phyloP scores from a whole-genome alignment of 2,329 filamentous ascomycete species.

The Verticillium longisporum region DNA sequence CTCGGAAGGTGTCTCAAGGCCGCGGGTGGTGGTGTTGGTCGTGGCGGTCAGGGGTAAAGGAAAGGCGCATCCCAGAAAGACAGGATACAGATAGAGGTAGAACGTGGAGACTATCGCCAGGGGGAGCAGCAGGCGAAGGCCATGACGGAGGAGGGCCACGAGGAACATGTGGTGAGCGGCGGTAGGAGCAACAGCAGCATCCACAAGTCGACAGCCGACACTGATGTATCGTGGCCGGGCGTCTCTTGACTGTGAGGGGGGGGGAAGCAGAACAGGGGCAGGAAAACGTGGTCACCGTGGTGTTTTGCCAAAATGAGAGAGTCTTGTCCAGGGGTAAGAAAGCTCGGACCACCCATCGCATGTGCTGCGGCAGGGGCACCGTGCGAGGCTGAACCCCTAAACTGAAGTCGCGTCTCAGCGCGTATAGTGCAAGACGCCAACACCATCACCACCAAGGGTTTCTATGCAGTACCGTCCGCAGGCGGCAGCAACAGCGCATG shows the following conservation, averaged over 20 bases:
- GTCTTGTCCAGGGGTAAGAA: background rate
- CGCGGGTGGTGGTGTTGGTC: slow-evolving; percentile 3
- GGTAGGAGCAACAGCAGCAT: background rate
- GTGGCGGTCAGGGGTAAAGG: slow-evolving; percentile 40
- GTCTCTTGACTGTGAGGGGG: background rate
- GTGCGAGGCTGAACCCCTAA: background rate
- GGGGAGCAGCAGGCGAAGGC: slow-evolving; percentile 51
- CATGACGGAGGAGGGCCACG: slow-evolving; percentile 48
- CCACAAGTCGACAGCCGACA: background rate
- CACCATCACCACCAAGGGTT: too few species aligned
- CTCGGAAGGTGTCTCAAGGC: background rate
- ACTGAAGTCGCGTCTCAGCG: background rate
- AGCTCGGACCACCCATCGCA: background rate
- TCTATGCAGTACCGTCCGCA: too few species aligned
- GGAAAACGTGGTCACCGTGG: background rate
- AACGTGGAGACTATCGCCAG: slow-evolving; percentile 62
- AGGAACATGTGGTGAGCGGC: slow-evolving; percentile 40
- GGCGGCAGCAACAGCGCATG: too few species aligned
- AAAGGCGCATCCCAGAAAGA: slow-evolving; percentile 76
- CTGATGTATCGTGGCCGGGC: background rate
- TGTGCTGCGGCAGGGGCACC: background rate
- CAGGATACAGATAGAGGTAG: slow-evolving; percentile 84
- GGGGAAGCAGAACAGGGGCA: background rate
- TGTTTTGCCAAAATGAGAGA: background rate
- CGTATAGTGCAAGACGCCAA: background rate